Base-by-base conservation (phyloP, 768 basidiomycete species). In the Scleroderma citrinum region DNA sequence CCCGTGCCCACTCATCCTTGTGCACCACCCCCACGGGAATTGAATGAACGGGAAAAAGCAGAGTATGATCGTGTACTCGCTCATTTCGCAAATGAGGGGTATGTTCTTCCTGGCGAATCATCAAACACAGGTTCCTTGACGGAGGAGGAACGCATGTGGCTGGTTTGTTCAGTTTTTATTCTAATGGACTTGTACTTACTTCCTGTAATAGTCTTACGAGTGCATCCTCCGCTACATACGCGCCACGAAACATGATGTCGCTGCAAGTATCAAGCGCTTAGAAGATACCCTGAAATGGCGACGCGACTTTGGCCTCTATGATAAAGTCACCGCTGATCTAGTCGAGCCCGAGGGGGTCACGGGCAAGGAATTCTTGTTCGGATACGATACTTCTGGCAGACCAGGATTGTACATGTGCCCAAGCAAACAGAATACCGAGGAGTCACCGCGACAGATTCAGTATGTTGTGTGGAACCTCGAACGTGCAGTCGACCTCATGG, bases 301-400 rank as follows among this genome's bases (percentile, higher is more conserved):
- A 44, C 75, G 90, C 30, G 87, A 89, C 47, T 92, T 76, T 62
- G 85, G 86, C 12, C 55, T 92, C 16, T 81, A 88, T 54, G 79
- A 84, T 55, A 48, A 65, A 24, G 63, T 90, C 59, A 80, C 76
- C 1, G 65, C 84, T 3, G 73, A 76, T 0, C 69, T 77, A 52
- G 80, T 95, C 54, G 84, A 87, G 56, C 80, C 82, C 16, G 92
- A 94, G 69, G 83, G 81, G 1, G 67, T 85, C 42, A 94, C 91
- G 4, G 92, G 92, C 29, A 94, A 95, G 68, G 76, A 82, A 62
- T 70, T 92, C 43, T 53, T 83, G 16, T 87, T 85, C 56, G 92
- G 92, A 5, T 91, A 78, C 60, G 90, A 92, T 63, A 65, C 67
- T 7, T 66, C 66, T 19, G 76, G 83, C 12, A 72, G 86, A 48